Evolutionary conservation across 108 stramenopile genomes (phyloP).

Genomic region (Asterionellopsis glacialis): DNA sequence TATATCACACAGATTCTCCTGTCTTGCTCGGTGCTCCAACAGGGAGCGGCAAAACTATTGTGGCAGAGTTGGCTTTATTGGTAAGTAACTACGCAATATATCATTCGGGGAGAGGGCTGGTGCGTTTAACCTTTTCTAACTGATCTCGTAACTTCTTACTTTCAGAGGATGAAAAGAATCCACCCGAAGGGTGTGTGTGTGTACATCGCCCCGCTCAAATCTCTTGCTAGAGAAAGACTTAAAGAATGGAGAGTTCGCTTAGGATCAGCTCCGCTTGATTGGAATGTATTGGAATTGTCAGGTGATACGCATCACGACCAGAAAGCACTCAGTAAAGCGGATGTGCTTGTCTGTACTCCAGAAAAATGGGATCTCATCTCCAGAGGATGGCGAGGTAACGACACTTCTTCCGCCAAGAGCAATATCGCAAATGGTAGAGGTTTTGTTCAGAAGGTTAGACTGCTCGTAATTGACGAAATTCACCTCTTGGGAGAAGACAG

Average conservation of each 20-base stretch:
- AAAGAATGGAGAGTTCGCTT: conserved; percentile 92
- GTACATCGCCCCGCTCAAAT: conserved; percentile 98
- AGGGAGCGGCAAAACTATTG: conserved; percentile 89
- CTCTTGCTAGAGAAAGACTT: conserved; percentile 93
- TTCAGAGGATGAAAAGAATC: conserved; percentile 83
- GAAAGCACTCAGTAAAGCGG: conserved; percentile 75
- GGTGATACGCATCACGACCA: conserved; percentile 95
- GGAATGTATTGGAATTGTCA: conserved; percentile 94
- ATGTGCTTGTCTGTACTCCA: conserved; percentile 96
- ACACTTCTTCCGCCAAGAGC: conserved; percentile 23
- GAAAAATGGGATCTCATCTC: conserved; percentile 99
- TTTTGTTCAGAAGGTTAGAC: conserved; percentile 79
- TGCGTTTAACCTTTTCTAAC: not conserved
- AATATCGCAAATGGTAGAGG: conserved; percentile 46
- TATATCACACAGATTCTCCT: conserved; percentile 87
- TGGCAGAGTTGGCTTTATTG: conserved; percentile 75
- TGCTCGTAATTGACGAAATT: conserved; percentile 98
- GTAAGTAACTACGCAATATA: not conserved
- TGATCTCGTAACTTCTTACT: not conserved
- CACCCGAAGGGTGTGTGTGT: conserved; percentile 83
- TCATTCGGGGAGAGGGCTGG: not conserved
- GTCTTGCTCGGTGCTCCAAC: conserved; percentile 98
- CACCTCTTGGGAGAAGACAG: conserved; percentile 98
- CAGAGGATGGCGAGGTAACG: conserved; percentile 85
- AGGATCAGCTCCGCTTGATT: conserved; percentile 68